These are phyloP conservation scores for Sphagnum contortum DNA, from an alignment of 225 moss, liverwort and hornwort species.

Conservation along the genomic window DNA sequence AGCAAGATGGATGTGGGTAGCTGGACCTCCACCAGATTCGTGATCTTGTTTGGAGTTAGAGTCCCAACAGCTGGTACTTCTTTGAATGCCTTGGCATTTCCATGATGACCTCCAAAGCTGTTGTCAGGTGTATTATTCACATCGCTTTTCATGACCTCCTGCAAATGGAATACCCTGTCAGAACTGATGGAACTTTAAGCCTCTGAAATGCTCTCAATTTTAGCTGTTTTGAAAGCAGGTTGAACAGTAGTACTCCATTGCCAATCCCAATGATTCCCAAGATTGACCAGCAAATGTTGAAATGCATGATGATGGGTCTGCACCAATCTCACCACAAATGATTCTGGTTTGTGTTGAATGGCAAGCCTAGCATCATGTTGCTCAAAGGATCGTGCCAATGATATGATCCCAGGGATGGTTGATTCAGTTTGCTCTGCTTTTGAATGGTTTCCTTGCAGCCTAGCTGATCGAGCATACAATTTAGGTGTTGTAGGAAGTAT, in stretches of 20 bases:
- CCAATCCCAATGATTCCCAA: no score
- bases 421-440: constrained; percentile 48
- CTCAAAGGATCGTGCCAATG: constrained; percentile 10
- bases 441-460: constrained; percentile 33
- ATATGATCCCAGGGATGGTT: constrained; percentile 31
- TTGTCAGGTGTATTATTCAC: background rate
- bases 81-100: constrained; percentile 5
- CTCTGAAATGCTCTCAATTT: no score
- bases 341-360: constrained; percentile 42
- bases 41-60: constrained; percentile 6
- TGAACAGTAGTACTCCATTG: no score
- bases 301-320: no score
- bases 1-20: background rate
- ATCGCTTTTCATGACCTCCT: background rate
- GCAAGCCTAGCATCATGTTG: constrained; percentile 32
- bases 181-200: no score
- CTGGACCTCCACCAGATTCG: constrained; percentile 9
- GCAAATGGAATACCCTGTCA: background rate
- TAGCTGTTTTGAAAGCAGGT: no score
- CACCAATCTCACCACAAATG: constrained; percentile 15
- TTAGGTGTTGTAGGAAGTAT: constrained; percentile 35
- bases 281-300: no score
- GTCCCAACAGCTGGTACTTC: constrained; percentile 5
- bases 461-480: constrained; percentile 21
- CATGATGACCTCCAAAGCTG: background rate